phyloP scores from a whole-genome alignment of 208 protist genomes.

The Crithidia bombi region DNA sequence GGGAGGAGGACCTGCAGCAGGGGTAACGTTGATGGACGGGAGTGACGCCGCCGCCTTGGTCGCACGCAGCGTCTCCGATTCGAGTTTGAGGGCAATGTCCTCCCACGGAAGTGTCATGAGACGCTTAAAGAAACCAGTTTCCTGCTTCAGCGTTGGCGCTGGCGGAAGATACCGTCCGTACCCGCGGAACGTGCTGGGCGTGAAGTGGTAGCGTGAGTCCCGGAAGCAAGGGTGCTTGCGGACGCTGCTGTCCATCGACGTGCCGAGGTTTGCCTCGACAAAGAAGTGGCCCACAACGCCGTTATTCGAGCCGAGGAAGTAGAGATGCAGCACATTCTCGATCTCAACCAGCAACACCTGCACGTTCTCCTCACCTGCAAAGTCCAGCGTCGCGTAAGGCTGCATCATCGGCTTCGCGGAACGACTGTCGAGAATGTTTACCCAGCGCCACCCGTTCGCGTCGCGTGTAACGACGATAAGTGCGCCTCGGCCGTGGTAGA shows the following conservation, averaged over 20 bases:
- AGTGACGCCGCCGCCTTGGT: conserved; percentile 20
- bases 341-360: conserved; percentile 61
- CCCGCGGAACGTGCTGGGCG: conserved; percentile 64
- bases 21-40: background rate
- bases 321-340: conserved; percentile 73
- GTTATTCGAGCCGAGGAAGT: conserved; percentile 65
- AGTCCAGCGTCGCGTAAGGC: conserved; percentile 68
- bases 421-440: conserved; percentile 78
- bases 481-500: conserved; percentile 53
- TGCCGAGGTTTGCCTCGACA: conserved; percentile 54
- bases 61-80: conserved; percentile 60
- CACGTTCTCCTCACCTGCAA: conserved; percentile 68
- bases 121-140: conserved; percentile 84
- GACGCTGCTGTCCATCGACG: conserved; percentile 42
- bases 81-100: conserved; percentile 75
- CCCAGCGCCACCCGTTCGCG: conserved; percentile 80
- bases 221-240: conserved; percentile 45
- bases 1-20: background rate
- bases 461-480: conserved; percentile 77
- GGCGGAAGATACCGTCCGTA: conserved; percentile 71
- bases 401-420: conserved; percentile 64
- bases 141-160: conserved; percentile 73
- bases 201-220: conserved; percentile 39
- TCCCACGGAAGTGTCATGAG: conserved; percentile 85
- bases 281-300: conserved; percentile 72